Percentiles rank a stretch among this genome's conserved stretches.
phyloP scores from a whole-genome alignment of 2,329 filamentous ascomycete species.

The Gaeumannomyces tritici region DNA sequence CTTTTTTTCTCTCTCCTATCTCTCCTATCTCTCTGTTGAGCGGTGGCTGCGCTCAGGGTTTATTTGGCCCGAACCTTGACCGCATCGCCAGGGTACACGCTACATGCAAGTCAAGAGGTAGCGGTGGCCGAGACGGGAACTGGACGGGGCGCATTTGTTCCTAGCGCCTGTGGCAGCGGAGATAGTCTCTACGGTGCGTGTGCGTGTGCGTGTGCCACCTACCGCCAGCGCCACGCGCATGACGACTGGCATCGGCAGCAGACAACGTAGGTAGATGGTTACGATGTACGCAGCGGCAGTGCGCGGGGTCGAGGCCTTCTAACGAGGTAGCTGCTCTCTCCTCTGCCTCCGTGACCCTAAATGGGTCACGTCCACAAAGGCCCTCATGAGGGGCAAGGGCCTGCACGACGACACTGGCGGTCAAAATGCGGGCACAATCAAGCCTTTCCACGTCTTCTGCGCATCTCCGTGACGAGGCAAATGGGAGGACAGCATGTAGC shows the following conservation, averaged over 20 bases:
- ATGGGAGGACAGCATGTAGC: not conserved
- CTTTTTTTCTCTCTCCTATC: no score
- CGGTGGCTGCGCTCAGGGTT: not conserved
- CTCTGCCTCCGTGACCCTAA: not conserved
- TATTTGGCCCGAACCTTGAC: not conserved
- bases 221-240: not conserved
- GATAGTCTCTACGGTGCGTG: not conserved
- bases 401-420: not conserved
- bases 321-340: not conserved
- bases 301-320: not conserved
- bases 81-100: not conserved
- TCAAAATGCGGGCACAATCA: not conserved
- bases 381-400: not conserved
- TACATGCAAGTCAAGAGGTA: not conserved
- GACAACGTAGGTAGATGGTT: not conserved
- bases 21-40: not conserved
- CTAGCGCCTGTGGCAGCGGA: not conserved
- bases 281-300: not conserved
- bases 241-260: not conserved
- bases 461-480: not conserved
- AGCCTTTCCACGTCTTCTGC: not conserved
- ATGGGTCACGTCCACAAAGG: not conserved
- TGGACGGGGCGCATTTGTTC: not conserved
- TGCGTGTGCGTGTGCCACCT: not conserved
- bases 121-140: not conserved